These are phyloP conservation scores for Penicillium coprophilum DNA, from an alignment of 495 filamentous ascomycete genomes.

Conservation along the genomic window DNA sequence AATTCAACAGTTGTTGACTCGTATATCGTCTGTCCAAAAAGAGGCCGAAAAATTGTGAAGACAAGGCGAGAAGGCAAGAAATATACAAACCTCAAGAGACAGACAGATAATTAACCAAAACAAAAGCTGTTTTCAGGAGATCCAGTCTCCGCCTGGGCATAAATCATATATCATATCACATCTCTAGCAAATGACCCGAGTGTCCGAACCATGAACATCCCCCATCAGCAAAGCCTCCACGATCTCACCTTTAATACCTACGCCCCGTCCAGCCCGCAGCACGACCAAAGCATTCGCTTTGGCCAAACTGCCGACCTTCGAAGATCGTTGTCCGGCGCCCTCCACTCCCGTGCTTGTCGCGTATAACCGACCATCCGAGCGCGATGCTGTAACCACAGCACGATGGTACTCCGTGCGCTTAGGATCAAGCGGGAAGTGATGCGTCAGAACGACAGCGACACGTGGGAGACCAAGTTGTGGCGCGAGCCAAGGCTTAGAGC, in stretches of 20 bases:
- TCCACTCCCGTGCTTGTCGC: slow-evolving; percentile 79
- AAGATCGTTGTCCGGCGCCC: slow-evolving; percentile 71
- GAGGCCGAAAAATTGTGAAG: slow-evolving; percentile 7
- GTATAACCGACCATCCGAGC: slow-evolving; percentile 64
- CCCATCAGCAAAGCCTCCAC: slow-evolving; percentile 65
- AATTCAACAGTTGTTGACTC: not conserved
- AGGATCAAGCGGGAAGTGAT: slow-evolving; percentile 70
- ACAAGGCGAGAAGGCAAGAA: slow-evolving; percentile 6
- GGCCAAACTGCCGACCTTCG: slow-evolving; percentile 80
- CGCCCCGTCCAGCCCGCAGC: slow-evolving; percentile 59
- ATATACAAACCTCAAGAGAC: not conserved
- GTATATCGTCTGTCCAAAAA: not conserved
- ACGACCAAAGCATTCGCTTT: slow-evolving; percentile 84
- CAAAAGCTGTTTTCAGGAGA: slow-evolving; percentile 11
- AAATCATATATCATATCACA: slow-evolving; percentile 7
- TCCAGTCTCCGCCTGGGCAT: slow-evolving; percentile 16
- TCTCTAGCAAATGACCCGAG: slow-evolving; percentile 26
- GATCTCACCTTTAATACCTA: slow-evolving; percentile 51
- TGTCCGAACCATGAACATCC: slow-evolving; percentile 31
- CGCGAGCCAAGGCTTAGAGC: slow-evolving; percentile 23
- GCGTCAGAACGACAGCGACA: slow-evolving; percentile 67
- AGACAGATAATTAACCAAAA: slow-evolving; percentile 8
- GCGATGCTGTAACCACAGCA: slow-evolving; percentile 59
- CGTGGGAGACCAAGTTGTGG: slow-evolving; percentile 63
- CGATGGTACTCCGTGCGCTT: slow-evolving; percentile 86